Base-by-base conservation (phyloP, 306 rosid genomes). In the Alnus glutinosa region DNA sequence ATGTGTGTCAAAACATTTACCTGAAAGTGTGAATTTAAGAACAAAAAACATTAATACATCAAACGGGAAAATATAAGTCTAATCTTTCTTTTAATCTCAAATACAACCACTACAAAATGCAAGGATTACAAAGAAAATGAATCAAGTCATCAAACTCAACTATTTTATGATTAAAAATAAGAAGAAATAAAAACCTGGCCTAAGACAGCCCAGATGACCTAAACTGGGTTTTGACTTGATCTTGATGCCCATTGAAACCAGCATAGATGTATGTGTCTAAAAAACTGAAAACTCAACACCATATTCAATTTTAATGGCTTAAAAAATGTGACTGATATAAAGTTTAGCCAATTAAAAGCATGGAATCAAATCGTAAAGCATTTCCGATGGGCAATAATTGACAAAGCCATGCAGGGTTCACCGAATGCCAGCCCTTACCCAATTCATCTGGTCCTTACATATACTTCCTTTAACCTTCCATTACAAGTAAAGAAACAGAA, bases 1-100 rank as follows among this genome's bases (percentile, higher is more conserved):
- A 87, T 83, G 76, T 94, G 98, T 19, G 90, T 90, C 85, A 94
- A 84, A 69, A 92, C 83, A 86, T 94, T 89, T 52, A 94, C 94
- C 98, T 94, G 74, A 52, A 67, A 81, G 14, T 66, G 12, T 4
- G 34, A 28, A 80, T 18, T 66, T 4, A 32, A 37, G 47, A 79
- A n/a, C 2, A 76, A 23, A 37, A 28, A 46, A 50, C 28, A 23
- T 58, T 51, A 39, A 16, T 36, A 1, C 28, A 64, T 64, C 23
- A 34, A 64, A 64, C 28, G 7, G 12, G 8, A 63, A 34, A 58
- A 36, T 14, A 9, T 1, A 14, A 36, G 3, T 8, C 9, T 3
- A 7, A 6, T n/a, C 11, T 36, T 14, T 36, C 36, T 64, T 36
- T 36, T 44, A 32, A 63, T 63, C 19, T 18, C 70, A 34, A 14